These are phyloP conservation scores for Mucor lusitanicus DNA, from an alignment of 371 early-diverging fungal species.

Conservation along the genomic window DNA sequence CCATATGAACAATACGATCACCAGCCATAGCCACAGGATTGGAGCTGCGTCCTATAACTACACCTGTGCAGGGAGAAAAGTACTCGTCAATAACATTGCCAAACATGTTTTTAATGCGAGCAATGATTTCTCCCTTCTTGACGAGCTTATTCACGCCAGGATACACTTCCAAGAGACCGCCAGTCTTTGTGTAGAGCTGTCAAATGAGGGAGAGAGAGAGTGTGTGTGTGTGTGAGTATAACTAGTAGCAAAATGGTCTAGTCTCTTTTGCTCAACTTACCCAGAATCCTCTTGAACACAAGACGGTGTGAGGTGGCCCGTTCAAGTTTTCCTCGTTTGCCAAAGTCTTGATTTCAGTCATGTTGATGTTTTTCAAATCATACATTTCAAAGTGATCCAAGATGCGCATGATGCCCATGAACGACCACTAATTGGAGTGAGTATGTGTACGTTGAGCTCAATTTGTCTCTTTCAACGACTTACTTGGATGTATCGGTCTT, in stretches of 20 bases:
- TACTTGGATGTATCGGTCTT: slow-evolving; percentile 68
- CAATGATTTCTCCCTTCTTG: slow-evolving; percentile 80
- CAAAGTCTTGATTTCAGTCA: background rate
- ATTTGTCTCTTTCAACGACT: slow-evolving; percentile 16
- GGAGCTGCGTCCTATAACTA: slow-evolving; percentile 46
- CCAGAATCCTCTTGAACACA: slow-evolving; percentile 41
- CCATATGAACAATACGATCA: slow-evolving; percentile 74
- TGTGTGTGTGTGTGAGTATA: slow-evolving; percentile 26
- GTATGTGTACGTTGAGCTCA: background rate
- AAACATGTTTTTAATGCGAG: slow-evolving; percentile 85
- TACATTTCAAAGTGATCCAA: slow-evolving; percentile 36
- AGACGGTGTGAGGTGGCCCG: slow-evolving; percentile 20
- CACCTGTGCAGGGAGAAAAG: slow-evolving; percentile 75
- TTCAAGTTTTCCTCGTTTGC: background rate
- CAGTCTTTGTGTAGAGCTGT: slow-evolving; percentile 45
- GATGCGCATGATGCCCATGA: slow-evolving; percentile 33
- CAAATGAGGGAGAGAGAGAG: background rate
- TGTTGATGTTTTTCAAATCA: slow-evolving; percentile 10
- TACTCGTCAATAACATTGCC: slow-evolving; percentile 84
- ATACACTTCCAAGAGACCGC: slow-evolving; percentile 75
- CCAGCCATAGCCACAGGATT: slow-evolving; percentile 78
- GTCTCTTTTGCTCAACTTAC: slow-evolving; percentile 21
- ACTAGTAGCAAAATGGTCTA: slow-evolving; percentile 39
- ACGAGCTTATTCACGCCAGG: slow-evolving; percentile 83
- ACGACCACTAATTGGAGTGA: slow-evolving; percentile 24